Evolutionary conservation across 2,329 filamentous ascomycete genomes (phyloP), one percentile per base, ranked within the genome.

Genomic region (Lithohypha guttulata): DNA sequence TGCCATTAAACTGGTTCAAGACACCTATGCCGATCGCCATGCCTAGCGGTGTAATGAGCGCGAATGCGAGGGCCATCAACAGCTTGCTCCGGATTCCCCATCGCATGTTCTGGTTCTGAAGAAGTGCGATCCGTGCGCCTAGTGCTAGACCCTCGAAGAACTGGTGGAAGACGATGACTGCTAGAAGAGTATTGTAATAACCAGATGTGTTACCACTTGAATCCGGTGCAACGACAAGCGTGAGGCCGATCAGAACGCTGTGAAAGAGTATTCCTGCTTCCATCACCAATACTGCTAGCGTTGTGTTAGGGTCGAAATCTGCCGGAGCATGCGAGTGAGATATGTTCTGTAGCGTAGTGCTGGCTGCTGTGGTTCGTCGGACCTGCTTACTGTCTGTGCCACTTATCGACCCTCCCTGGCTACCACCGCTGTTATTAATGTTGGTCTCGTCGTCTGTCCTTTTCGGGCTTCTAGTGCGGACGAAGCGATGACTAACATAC

Each of bases 1-100:
- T 84, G 3, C 80, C 81, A 51, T 87, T 86, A 61, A 85, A 86
- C 6, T 66, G 56, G 25, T 77, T 61, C 19, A 86, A 59, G 3
- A 82, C 79, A 2, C 79, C 80, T 22, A 85, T 77, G 1, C 83
- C 82, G 43, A 89, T 85, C 0, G 77, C 80, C 81, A 87, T 87
- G 8, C 82, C 83, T 20, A 84, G 63, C 0, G 82, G 82, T 0
- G 82, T 87, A 39, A 84, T 75, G 18, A 85, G 61, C 0, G 79
- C 72, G 51, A 85, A 87, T 0, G 70, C 66, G 1, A 58, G 48
- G 0, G 71, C 80, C 61, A 87, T 75, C 9, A 74, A 45, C 2
- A 77, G 59, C 54, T 84, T 61, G 9, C 54, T 55, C 28, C 28
- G 18, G 11, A 11, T 27, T 8, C 35, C 39, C 54, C 46, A 35